Percentiles rank a stretch among this genome's conserved stretches.
These are phyloP conservation scores for Eucalyptus marginata DNA, from an alignment of 345 rosid species.

Conservation along the genomic window DNA sequence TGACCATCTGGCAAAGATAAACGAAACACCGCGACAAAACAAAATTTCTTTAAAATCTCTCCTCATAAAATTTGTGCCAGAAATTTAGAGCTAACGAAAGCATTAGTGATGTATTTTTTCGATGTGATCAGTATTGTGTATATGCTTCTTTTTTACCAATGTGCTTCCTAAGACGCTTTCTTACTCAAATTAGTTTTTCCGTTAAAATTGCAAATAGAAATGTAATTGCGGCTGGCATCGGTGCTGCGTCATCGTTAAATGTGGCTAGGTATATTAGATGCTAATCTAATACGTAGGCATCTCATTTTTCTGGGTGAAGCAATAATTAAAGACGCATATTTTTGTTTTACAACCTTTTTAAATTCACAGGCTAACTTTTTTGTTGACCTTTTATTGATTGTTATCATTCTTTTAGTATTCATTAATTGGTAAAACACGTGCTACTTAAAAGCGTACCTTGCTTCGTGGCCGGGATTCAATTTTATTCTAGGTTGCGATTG, in stretches of 20 bases:
- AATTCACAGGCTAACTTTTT: background rate
- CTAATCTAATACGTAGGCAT: background rate
- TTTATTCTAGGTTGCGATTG: too few relatives aligned
- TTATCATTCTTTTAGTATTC: too few relatives aligned
- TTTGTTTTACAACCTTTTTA: too few relatives aligned
- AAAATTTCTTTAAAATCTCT: background rate
- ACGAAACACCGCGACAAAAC: background rate
- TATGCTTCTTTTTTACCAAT: too few relatives aligned
- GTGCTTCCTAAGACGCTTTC: too few relatives aligned
- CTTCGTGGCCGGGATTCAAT: too few relatives aligned
- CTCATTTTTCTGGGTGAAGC: background rate
- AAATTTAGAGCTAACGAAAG: background rate
- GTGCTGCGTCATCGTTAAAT: background rate
- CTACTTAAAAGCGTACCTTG: background rate
- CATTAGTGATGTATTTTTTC: too few relatives aligned
- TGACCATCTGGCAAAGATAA: background rate
- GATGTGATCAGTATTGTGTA: too few relatives aligned
- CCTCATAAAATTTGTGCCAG: background rate
- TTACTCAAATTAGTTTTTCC: too few relatives aligned
- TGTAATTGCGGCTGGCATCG: too few relatives aligned
- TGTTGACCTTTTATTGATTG: background rate
- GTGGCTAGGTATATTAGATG: background rate
- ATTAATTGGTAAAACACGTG: background rate
- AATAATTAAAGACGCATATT: background rate
- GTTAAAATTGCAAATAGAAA: too few relatives aligned